Evolutionary conservation across 352 stramenopile genomes (phyloP), one percentile per base, ranked within the genome.

Genomic region (Elongisporangium undulatum): DNA sequence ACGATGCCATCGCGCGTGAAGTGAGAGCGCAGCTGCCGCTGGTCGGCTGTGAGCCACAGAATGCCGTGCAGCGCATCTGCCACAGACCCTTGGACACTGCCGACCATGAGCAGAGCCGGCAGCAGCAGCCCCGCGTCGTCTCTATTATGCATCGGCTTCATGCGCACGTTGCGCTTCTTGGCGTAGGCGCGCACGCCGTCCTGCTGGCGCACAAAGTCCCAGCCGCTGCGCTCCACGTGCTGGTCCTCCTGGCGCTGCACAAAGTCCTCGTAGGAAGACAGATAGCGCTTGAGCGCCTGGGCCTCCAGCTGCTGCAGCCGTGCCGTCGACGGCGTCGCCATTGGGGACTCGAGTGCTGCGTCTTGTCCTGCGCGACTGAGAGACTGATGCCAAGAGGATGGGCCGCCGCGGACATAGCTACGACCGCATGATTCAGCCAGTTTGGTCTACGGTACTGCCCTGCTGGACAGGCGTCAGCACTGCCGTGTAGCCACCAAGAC

Each of bases 241-340:
- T 49, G 48, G 26, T 62, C 59, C n/a, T 52, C 51, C 53, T 59
- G 52, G 16, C 5, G 39, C 23, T 63, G 48, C 55, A 65, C 59
- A 22, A 66, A 75, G 10, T 68, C 60, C 49, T 89, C 78, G 62
- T 88, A 90, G 15, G 77, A 74, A 49, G 67, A 55, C 34, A 87
- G 51, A 56, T 90, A 86, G 38, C 70, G 56, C 34, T 74, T 66
- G 23, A 88, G 68, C 26, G 88, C 62, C 52, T 66, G 75, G 56
- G 59, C 53, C 61, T 87, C 70, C 24, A 87, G 69, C 10, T 71
- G 59, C 29, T 73, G 64, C 19, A 89, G 64, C 64, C 34, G 34
- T 4, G 34, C 12, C 16, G 34, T 45, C 34, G 34, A 45, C 34
- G 34, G 34, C 34, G 34, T 45, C 34, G 34, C 34, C 34, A 45